A percentile compares a stretch with the other conserved stretches of the same genome.
These are phyloP conservation scores for Crithidia acanthocephali DNA, from an alignment of 208 protist species.

Conservation along the genomic window DNA sequence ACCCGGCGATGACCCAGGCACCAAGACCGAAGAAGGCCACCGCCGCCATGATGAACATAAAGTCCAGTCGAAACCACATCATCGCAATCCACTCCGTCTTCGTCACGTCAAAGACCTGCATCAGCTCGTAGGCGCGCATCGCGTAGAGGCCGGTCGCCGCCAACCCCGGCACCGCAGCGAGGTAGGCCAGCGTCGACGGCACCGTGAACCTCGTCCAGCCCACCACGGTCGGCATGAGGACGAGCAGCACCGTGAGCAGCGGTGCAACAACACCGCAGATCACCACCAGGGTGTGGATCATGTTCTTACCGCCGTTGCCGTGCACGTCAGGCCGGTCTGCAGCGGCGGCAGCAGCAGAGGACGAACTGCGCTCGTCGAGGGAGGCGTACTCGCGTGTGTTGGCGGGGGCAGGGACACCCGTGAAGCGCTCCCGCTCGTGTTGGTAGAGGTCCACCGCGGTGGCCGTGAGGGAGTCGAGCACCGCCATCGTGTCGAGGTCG, in stretches of 20 bases:
- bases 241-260: conserved; percentile 39
- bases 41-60: conserved; percentile 67
- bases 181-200: conserved; percentile 44
- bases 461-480: conserved; percentile 55
- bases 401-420: conserved; percentile 15
- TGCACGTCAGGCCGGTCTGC: neutral
- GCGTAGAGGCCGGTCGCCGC: conserved; percentile 54
- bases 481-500: conserved; percentile 68
- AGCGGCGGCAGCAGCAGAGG: neutral
- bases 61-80: conserved; percentile 89
- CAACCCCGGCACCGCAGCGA: conserved; percentile 54
- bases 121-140: conserved; percentile 41
- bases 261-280: conserved; percentile 58
- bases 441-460: conserved; percentile 60
- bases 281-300: conserved; percentile 62
- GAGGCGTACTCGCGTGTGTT: conserved; percentile 21
- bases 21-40: conserved; percentile 66
- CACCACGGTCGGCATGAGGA: conserved; percentile 47
- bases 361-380: conserved; percentile 11
- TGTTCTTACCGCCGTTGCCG: conserved; percentile 24
- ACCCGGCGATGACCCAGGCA: conserved; percentile 56
- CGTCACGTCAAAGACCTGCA: conserved; percentile 48
- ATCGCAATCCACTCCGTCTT: conserved; percentile 74
- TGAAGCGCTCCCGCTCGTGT: conserved; percentile 43
- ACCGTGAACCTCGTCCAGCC: conserved; percentile 54